A percentile compares a stretch with the other conserved stretches of the same genome.
These are phyloP conservation scores for Poterioochromonas sp. DNA, from an alignment of 352 stramenopile genomes.

Conservation along the genomic window DNA sequence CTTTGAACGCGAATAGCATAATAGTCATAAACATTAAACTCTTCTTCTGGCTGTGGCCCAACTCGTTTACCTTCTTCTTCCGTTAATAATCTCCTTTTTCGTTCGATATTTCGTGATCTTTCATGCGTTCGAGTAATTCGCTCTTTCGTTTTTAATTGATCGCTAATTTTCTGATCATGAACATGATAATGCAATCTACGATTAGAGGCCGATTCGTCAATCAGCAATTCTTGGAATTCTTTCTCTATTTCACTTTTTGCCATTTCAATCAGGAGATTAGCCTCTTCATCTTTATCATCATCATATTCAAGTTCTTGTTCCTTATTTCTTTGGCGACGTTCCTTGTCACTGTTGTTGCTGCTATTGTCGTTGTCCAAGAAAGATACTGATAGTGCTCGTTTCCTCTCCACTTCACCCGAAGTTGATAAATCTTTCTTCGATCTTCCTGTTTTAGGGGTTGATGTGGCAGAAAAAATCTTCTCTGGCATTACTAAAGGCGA, in stretches of 20 bases:
- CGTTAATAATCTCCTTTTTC: slow-evolving; percentile 21
- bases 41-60: neutral
- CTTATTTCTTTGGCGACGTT: neutral
- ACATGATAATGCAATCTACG: neutral
- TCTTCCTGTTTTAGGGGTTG: neutral
- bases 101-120: slow-evolving; percentile 8
- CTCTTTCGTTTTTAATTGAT: slow-evolving; percentile 6
- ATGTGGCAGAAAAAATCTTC: too few relatives aligned
- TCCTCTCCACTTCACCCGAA: neutral
- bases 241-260: neutral
- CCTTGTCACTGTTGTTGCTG: neutral
- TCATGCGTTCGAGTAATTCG: neutral
- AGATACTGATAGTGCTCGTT: neutral
- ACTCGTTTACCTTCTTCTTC: neutral
- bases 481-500: neutral
- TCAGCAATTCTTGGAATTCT: neutral
- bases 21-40: slow-evolving; percentile 18
- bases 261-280: neutral
- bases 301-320: neutral
- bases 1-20: slow-evolving; percentile 13
- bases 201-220: neutral
- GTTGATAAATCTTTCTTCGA: neutral
- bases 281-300: neutral
- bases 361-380: neutral
- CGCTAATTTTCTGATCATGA: neutral